Evolutionary conservation across 495 filamentous ascomycete species (phyloP), one percentile per base, ranked within the genome.

Genomic region (Penicillium waksmanii): DNA sequence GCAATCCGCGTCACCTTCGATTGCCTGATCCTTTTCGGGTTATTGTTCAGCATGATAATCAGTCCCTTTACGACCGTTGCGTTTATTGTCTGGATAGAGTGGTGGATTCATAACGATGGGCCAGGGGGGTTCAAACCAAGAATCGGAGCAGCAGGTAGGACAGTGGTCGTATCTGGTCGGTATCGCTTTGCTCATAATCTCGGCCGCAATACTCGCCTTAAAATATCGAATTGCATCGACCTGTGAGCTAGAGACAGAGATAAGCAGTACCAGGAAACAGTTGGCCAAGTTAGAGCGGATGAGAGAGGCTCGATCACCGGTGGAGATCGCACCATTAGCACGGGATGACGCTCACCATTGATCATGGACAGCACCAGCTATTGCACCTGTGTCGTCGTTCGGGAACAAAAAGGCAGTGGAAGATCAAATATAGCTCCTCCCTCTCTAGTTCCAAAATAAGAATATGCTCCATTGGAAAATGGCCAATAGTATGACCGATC

Each of bases 21-120:
- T 17, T 18, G 64, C 13, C 46, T 27, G 0, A 69, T 72, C 15
- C 58, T 75, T 0, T 58, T 65, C 10, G 66, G 66, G 0, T 42
- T 73, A 0, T 1, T 69, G 0, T 71, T 75, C 21, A 75, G 73
- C 47, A 70, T 75, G 62, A 64, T 75, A 13, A 55, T 69, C 40
- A 75, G 73, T n/a, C 71, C 71, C 0, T 55, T 75, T 1, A 73
- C 73, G 0, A 68, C 67, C 2, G 58, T 73, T 12, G 73, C 69
- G 0, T 75, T 75, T 48, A 66, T 75, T 5, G 57, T 53, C 5
- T 75, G 71, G 71, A 66, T 70, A 10, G 73, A 75, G 50, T 72
- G 65, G 55, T 70, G 63, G 43, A 72, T 75, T 9, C 53, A 59
- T 25, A 66, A 73, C 19, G 73, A 75, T 44, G 71, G 73, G 0